A percentile compares a stretch with the other conserved stretches of the same genome.
Conservation (phyloP, 2,329 filamentous ascomycete species). For the Exophiala viscosa region DNA sequence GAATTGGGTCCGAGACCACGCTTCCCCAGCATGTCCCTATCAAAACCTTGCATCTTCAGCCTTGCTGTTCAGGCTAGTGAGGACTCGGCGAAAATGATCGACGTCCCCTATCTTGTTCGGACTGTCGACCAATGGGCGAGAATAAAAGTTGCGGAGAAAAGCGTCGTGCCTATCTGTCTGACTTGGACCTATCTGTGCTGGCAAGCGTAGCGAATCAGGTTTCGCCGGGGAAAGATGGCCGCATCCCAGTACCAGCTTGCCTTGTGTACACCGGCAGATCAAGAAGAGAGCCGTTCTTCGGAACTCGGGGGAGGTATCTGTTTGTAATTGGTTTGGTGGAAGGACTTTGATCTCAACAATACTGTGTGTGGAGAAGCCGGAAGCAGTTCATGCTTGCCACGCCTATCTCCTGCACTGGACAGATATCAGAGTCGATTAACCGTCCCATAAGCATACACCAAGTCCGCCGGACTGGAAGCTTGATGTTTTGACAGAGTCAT, state of each 20-base stretch:
- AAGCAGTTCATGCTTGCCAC: no score
- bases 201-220: background rate
- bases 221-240: background rate
- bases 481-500: no score
- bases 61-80: background rate
- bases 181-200: background rate
- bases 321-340: no score
- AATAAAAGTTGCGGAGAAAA: background rate
- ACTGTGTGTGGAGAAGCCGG: no score
- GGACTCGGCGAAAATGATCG: background rate
- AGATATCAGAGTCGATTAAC: no score
- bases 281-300: background rate
- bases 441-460: no score
- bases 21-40: background rate
- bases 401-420: no score
- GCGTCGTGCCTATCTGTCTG: conserved; percentile 19
- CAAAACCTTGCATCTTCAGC: background rate
- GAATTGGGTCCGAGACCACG: no score
- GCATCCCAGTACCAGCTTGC: background rate
- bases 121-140: background rate
- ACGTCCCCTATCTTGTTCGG: background rate
- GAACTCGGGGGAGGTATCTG: no score
- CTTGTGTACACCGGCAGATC: background rate
- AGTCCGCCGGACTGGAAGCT: no score
- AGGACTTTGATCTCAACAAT: no score